Evolutionary conservation across 139 green algal genomes (phyloP), one percentile per base, ranked within the genome.

Genomic region (Asterochloris sp.): DNA sequence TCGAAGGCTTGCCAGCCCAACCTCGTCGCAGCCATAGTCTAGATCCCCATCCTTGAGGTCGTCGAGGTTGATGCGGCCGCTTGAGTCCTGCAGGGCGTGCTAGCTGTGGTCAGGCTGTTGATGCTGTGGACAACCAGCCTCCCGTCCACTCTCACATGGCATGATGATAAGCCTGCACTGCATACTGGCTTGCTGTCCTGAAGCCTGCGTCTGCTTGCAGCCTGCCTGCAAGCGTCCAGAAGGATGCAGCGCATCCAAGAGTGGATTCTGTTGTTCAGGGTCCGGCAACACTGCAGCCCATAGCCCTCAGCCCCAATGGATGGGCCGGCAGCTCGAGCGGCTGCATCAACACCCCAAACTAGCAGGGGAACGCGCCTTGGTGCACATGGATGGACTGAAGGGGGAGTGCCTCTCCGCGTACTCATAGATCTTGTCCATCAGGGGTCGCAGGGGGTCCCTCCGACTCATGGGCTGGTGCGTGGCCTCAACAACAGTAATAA

Each of bases 351-450:
- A 24, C 21, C 66, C 21, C 8, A 10, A 8, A 71, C 66, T 10
- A 24, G 17, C 21, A 71, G 66, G 21, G 21, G 60, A 11, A 14
- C 11, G 54, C 26, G 69, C 76, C 78, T 62, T 83, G 66, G 67
- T 66, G 47, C 73, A 76, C 76, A 38, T 81, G n/a, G 77, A 80
- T 0, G 90, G 90, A 83, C 91, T 94, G 82, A 92, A 85, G 13
- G 90, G 90, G 0, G 86, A 91, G 47, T 91, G 81, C 62, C 82
- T 71, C 69, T 90, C 85, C 64, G 87, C 79, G 63, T 89, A 82
- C 78, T 88, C 79, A 73, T 91, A 88, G 61, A 97, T 91, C 12
- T 91, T 85, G 73, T 97, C 91, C 89, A 96, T 96, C 88, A 91
- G 90, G 63, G 88, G 87, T 0, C 89, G 84, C 82, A 98, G 83